Conservation (phyloP, 2,329 filamentous ascomycete species). For the Penicillium sp. region DNA sequence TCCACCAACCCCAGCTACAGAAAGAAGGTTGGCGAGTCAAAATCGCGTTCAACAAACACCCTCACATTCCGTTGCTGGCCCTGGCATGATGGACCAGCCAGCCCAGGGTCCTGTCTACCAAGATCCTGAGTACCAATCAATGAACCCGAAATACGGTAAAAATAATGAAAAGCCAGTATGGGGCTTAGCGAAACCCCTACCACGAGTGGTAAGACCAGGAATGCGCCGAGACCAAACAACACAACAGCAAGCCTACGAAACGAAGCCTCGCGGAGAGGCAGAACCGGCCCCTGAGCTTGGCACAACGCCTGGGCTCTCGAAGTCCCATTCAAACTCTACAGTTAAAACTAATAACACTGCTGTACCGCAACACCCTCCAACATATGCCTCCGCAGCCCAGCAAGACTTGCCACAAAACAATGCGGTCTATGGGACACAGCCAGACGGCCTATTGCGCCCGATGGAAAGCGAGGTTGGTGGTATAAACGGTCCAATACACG, state of each 20-base stretch:
- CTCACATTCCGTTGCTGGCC: conserved; percentile 9
- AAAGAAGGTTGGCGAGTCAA: not conserved
- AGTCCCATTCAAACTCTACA: not conserved
- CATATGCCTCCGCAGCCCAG: conserved; percentile 12
- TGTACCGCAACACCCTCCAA: not conserved
- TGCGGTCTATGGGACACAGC: conserved; percentile 13
- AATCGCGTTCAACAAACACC: conserved; percentile 3
- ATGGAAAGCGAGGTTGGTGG: conserved; percentile 10
- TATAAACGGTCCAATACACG: not conserved
- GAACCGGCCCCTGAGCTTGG: conserved; percentile 9
- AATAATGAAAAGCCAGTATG: conserved; percentile 51
- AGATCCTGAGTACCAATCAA: conserved; percentile 23
- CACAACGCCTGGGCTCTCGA: conserved; percentile 5
- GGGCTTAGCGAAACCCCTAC: conserved; percentile 54
- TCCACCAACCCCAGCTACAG: not conserved
- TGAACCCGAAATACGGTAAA: conserved; percentile 55
- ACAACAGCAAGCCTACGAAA: conserved; percentile 1
- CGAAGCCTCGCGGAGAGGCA: conserved; percentile 6
- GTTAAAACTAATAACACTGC: not conserved
- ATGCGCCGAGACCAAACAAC: conserved; percentile 37
- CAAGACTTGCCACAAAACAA: conserved; percentile 1
- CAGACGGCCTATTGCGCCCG: conserved; percentile 13
- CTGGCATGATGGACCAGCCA: not conserved
- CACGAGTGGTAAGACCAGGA: conserved; percentile 53
- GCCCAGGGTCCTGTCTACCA: conserved; percentile 3